Conservation (phyloP, 1,284 basidiomycete genomes). For the Leccinum pallidistipes region DNA sequence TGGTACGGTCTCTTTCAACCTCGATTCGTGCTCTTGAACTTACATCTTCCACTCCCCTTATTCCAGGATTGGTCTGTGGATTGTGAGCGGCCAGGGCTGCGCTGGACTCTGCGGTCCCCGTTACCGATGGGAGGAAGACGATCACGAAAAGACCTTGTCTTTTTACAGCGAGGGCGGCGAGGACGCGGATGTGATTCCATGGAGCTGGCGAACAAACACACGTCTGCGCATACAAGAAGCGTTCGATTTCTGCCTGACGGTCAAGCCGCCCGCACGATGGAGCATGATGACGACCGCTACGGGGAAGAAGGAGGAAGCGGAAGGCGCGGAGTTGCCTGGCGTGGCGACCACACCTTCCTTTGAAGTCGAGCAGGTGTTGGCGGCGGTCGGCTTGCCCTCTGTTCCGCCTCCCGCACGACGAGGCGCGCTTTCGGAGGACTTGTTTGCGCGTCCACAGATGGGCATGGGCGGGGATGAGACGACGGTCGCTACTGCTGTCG, state of each 20-base stretch:
- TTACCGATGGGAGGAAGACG: constrained; percentile 78
- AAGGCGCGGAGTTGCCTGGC: constrained; percentile 31
- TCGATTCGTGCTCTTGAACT: background rate
- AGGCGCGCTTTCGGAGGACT: constrained; percentile 55
- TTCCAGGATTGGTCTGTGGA: constrained; percentile 69
- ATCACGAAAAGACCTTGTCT: constrained; percentile 57
- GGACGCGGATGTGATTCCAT: constrained; percentile 55
- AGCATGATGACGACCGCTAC: constrained; percentile 25
- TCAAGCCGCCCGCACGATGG: constrained; percentile 38
- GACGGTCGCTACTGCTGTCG: background rate
- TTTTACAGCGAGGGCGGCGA: constrained; percentile 48
- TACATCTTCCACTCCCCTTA: background rate
- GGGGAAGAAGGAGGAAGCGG: constrained; percentile 36
- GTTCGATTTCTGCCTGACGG: constrained; percentile 75
- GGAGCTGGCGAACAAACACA: constrained; percentile 76
- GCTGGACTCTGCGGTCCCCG: constrained; percentile 81
- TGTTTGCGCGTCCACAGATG: constrained; percentile 56
- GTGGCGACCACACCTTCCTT: constrained; percentile 37
- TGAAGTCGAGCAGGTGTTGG: constrained; percentile 67
- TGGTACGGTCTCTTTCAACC: constrained; percentile 44
- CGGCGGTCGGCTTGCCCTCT: constrained; percentile 62
- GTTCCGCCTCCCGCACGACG: constrained; percentile 52
- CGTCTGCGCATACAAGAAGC: constrained; percentile 72
- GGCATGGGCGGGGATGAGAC: constrained; percentile 16
- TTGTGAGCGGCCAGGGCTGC: constrained; percentile 69